phyloP scores from a whole-genome alignment of 2,329 filamentous ascomycete species.

The Aspergillus phoenicis region DNA sequence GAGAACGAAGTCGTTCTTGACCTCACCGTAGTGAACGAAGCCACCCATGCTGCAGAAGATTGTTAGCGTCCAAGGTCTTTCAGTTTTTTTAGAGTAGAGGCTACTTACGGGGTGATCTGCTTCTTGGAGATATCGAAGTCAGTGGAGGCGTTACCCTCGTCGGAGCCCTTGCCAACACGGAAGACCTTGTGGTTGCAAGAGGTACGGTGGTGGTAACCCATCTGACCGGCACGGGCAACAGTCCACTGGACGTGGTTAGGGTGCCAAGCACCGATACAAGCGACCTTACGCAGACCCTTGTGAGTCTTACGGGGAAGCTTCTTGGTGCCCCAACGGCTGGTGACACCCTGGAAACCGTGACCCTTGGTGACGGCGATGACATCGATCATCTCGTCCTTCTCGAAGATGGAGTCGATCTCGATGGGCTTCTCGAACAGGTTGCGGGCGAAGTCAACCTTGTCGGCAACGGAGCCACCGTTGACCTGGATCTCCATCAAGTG shows the following conservation, averaged over 20 bases:
- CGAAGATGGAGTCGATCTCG: conserved; percentile 89
- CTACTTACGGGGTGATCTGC: conserved; percentile 96
- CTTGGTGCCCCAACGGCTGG: conserved; percentile 98
- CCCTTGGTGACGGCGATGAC: conserved; percentile 99
- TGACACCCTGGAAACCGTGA: conserved; percentile 98
- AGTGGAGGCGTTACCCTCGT: conserved; percentile 90
- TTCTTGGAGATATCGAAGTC: conserved; percentile 98
- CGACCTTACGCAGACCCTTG: conserved; percentile 99
- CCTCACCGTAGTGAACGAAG: conserved; percentile 98
- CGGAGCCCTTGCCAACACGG: conserved; percentile 90
- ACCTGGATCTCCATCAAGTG: conserved; percentile 99
- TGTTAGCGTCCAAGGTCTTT: conserved; percentile 45
- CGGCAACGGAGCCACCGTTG: conserved; percentile 93
- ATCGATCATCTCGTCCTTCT: conserved; percentile 99
- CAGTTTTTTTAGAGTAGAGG: neutral
- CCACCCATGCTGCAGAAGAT: conserved; percentile 75
- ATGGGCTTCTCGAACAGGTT: conserved; percentile 99
- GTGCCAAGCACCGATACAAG: conserved; percentile 99
- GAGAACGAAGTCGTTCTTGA: conserved; percentile 99
- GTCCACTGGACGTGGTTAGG: conserved; percentile 99
- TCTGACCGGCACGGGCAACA: conserved; percentile 99
- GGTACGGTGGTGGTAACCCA: conserved; percentile 99
- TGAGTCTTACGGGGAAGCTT: conserved; percentile 99
- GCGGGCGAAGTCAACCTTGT: conserved; percentile 96
- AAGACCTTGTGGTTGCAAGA: conserved; percentile 99